Evolutionary conservation across 2,329 filamentous ascomycete genomes (phyloP), one percentile per base, ranked within the genome.

Genomic region (Beauveria bassiana): DNA sequence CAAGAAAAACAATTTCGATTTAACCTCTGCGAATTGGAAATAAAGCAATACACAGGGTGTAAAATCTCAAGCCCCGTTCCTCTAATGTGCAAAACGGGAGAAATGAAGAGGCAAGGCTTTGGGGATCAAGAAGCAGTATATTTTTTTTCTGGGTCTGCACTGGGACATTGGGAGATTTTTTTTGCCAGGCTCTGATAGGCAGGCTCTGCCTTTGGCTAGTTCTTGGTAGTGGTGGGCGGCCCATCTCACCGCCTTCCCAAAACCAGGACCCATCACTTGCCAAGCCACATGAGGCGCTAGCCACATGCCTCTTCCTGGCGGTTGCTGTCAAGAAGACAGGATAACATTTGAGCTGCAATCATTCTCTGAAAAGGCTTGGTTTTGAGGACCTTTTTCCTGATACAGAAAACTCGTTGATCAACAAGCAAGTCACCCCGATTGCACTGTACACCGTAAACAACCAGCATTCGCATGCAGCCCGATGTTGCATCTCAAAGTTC

Each of bases 221-320:
- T 38, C 28, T 26, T 34, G 52, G 9, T 49, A n/a, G 26, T 65
- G 43, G 64, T 64, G 62, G 61, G 64, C 62, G 24, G 61, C 31
- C 49, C 47, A n/a, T 26, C 43, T 66, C 63, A 70, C 68, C 68
- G 68, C 68, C 64, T 68, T 62, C 64, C 64, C 31, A n/a, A 50
- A n/a, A 20, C n/a, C 24, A 45, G 20, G 57, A 14, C 20, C 18
- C 12, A 9, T 43, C 5, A 24, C 22, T 24, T 54, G 51, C 51
- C 43, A 10, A 55, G 59, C 59, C 45, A 61, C 51, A 55, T 42
- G 20, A 60, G 49, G 38, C 40, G 38, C 8, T 40, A 53, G 58
- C 58, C 38, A 54, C 47, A 59, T 38, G 14, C 34, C 34, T 38
- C 34, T 38, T 38, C 2, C 34, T 38, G 34, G 34, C 34, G 34